Conservation (phyloP, 208 protist genomes). For the Wallacemonas sp. region DNA sequence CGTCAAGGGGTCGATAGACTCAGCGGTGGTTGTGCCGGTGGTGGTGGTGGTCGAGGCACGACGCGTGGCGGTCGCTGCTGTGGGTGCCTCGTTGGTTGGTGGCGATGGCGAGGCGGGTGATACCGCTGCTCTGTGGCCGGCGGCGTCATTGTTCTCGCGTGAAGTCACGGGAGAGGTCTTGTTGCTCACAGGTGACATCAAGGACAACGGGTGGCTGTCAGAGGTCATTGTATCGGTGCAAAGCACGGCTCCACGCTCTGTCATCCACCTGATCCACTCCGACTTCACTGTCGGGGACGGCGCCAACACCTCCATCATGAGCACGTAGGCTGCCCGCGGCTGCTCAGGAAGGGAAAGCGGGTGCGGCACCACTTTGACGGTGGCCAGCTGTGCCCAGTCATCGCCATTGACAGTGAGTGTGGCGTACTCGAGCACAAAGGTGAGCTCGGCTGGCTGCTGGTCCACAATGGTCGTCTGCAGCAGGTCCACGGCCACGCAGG, state of each 20-base stretch:
- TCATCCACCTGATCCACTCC: constrained; percentile 16
- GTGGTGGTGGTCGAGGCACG: no score
- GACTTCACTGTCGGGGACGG: background rate
- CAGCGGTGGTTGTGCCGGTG: no score
- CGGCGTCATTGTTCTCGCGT: no score
- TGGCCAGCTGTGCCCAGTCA: background rate
- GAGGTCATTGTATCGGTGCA: background rate
- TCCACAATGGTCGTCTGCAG: constrained; percentile 9
- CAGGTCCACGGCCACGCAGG: constrained; percentile 14
- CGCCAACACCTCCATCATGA: constrained; percentile 12
- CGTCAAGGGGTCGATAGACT: no score
- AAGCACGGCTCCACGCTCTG: constrained; percentile 3
- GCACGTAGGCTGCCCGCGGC: background rate
- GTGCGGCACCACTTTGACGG: background rate
- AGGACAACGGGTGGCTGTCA: background rate
- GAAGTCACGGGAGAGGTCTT: no score
- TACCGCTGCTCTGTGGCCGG: no score
- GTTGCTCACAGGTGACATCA: no score
- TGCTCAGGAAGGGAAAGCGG: background rate
- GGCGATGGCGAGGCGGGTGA: no score
- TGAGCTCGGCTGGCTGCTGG: background rate
- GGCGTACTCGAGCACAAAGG: constrained; percentile 12
- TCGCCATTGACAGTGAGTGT: background rate
- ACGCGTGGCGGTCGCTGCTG: no score
- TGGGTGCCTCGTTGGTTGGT: no score